Evolutionary conservation across 2,329 filamentous ascomycete species (phyloP), one percentile per base, ranked within the genome.

Genomic region (Neocatenulostroma microsporum): DNA sequence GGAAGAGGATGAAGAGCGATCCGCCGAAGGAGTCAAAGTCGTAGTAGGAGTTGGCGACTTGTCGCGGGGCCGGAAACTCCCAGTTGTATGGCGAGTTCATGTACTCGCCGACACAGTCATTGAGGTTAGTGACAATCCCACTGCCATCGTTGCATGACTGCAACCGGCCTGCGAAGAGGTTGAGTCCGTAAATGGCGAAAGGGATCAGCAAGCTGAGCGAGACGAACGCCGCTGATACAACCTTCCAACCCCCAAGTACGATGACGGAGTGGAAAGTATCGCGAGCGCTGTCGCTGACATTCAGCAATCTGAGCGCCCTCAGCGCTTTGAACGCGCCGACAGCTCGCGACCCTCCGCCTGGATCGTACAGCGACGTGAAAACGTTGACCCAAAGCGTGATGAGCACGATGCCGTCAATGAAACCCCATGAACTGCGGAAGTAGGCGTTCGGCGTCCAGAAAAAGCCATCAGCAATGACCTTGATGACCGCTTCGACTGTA

Each of bases 361-460:
- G 83, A 38, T 87, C 80, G 53, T 76, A 74, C 36, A 98, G 70
- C 1, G 89, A 78, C 1, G 88, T 91, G 30, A 80, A 69, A 32
- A 98, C 86, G 53, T 94, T 96, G 56, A 95, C 82, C 89, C 91
- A 96, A 7, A 98, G 74, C 0, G 91, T 96, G 38, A 94, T 68
- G 35, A 98, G 69, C 47, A 98, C 91, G 29, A 96, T 63, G 0
- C 82, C 86, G 56, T 98, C 91, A 47, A 98, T 95, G 44, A 94
- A 80, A 5, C 91, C 93, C 91, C 91, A 98, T 0, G 88, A 89
- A 55, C 89, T 89, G 51, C 91, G 80, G 58, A 95, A 86, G 57
- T 94, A 98, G 3, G 93, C 93, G 62, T 98, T 95, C 0, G 91
- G 91, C 0, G 91, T 95, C 77, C 85, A 96, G 58, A 95, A 83